phyloP scores from a whole-genome alignment of 1,139 yeast species.

The Hyphopichia khmerensis region DNA sequence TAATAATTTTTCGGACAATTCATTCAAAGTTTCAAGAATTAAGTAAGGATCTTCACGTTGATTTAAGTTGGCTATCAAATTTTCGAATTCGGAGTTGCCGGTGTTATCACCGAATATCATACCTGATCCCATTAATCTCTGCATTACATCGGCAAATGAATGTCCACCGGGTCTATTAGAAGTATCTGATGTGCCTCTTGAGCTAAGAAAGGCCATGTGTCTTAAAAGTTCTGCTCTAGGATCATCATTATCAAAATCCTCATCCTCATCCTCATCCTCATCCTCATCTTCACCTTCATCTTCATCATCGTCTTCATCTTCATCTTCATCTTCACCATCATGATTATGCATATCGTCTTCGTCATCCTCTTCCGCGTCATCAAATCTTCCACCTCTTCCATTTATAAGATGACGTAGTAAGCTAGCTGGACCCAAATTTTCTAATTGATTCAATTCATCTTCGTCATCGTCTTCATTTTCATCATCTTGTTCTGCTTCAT shows the following conservation, averaged over 20 bases:
- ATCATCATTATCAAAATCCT: slow-evolving; percentile 20
- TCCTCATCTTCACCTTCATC: slow-evolving; percentile 20
- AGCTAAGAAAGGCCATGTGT: slow-evolving; percentile 22
- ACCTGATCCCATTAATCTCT: slow-evolving; percentile 38
- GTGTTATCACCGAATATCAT: slow-evolving; percentile 17
- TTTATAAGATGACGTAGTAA: slow-evolving; percentile 9
- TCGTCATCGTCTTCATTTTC: too few species aligned
- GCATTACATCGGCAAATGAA: slow-evolving; percentile 38
- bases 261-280: slow-evolving; percentile 20
- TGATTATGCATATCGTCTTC: slow-evolving; percentile 11
- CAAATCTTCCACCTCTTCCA: slow-evolving; percentile 16
- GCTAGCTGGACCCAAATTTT: slow-evolving; percentile 5
- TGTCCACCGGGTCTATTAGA: slow-evolving; percentile 6
- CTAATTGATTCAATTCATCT: slow-evolving; percentile 3
- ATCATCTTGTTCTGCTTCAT: too few species aligned
- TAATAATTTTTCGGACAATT: slow-evolving; percentile 58
- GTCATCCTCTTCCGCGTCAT: slow-evolving; percentile 21
- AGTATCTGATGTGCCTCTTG: slow-evolving; percentile 4
- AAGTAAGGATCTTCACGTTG: slow-evolving; percentile 48
- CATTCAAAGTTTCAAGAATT: slow-evolving; percentile 58
- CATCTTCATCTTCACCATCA: slow-evolving; percentile 17
- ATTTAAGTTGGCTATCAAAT: slow-evolving; percentile 40
- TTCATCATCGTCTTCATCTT: slow-evolving; percentile 10
- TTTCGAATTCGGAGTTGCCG: slow-evolving; percentile 32
- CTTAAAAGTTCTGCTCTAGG: slow-evolving; percentile 28